Percentiles rank a stretch among this genome's conserved stretches.
These are phyloP conservation scores for Neopestalotiopsis clavispora DNA, from an alignment of 2,329 filamentous ascomycete genomes.

Conservation along the genomic window DNA sequence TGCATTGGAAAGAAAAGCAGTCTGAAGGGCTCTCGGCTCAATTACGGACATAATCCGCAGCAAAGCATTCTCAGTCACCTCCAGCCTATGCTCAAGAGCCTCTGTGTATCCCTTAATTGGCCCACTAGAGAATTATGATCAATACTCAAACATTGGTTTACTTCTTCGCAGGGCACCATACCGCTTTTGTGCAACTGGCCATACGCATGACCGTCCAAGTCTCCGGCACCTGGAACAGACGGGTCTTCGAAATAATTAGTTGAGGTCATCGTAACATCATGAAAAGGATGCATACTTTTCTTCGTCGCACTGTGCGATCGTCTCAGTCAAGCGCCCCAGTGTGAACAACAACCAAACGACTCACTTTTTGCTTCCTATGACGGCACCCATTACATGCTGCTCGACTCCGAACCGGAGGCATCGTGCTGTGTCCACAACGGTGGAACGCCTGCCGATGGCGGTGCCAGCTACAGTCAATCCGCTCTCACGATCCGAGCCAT, in stretches of 20 bases:
- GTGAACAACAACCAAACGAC: background rate
- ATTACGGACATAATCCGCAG: slow-evolving; percentile 40
- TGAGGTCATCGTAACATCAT: background rate
- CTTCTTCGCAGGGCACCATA: slow-evolving; percentile 20
- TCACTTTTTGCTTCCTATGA: slow-evolving; percentile 46
- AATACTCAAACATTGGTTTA: background rate
- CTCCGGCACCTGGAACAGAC: slow-evolving; percentile 40
- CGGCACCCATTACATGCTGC: slow-evolving; percentile 46
- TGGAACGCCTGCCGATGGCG: background rate
- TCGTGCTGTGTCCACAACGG: background rate
- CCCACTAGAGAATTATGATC: slow-evolving; percentile 35
- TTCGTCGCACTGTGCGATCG: background rate
- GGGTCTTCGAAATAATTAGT: slow-evolving; percentile 30
- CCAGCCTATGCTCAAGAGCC: slow-evolving; percentile 45
- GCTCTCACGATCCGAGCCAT: background rate
- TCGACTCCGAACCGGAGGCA: slow-evolving; percentile 38
- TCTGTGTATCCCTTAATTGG: slow-evolving; percentile 52
- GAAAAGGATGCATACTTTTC: slow-evolving; percentile 16
- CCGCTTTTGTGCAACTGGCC: slow-evolving; percentile 44
- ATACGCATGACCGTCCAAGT: slow-evolving; percentile 38
- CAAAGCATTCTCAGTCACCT: slow-evolving; percentile 45
- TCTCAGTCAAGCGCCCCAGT: background rate
- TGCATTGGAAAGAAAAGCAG: background rate
- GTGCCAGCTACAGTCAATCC: background rate
- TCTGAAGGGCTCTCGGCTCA: slow-evolving; percentile 12